phyloP scores from a whole-genome alignment of 2,329 filamentous ascomycete genomes.

The Colletotrichum salicis region DNA sequence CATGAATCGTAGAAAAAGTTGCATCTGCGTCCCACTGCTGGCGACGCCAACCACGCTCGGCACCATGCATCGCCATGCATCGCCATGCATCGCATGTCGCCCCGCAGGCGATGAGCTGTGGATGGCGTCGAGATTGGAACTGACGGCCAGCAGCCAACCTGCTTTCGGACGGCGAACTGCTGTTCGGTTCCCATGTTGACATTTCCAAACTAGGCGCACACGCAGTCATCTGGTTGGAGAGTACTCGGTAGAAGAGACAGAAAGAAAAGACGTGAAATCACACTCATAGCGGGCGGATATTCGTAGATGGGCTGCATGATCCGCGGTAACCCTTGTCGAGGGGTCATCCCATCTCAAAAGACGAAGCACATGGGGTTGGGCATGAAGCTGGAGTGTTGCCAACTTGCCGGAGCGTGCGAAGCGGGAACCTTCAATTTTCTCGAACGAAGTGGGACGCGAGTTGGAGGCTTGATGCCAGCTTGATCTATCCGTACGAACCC shows the following conservation, averaged over 20 bases:
- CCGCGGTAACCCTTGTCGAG: constrained; percentile 17
- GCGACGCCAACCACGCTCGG: not conserved
- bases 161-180: not conserved
- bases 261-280: not conserved
- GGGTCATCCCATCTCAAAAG: constrained; percentile 10
- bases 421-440: constrained; percentile 17
- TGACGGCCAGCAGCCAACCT: not conserved
- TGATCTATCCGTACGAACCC: not conserved
- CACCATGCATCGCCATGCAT: not conserved
- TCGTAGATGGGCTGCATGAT: constrained; percentile 12
- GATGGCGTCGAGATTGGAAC: not conserved
- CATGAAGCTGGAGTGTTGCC: constrained; percentile 26
- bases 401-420: not conserved
- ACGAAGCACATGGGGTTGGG: constrained; percentile 11
- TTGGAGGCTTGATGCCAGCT: constrained; percentile 26
- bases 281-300: not conserved
- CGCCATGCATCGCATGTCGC: constrained; percentile 1
- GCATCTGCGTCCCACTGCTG: not conserved
- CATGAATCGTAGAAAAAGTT: constrained; percentile 8
- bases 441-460: constrained; percentile 20
- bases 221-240: not conserved
- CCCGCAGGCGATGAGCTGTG: not conserved
- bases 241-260: not conserved
- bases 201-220: not conserved
- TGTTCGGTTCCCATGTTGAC: not conserved